These are phyloP conservation scores for Asterionellopsis glacialis DNA, from an alignment of 108 stramenopile species.

Conservation along the genomic window DNA sequence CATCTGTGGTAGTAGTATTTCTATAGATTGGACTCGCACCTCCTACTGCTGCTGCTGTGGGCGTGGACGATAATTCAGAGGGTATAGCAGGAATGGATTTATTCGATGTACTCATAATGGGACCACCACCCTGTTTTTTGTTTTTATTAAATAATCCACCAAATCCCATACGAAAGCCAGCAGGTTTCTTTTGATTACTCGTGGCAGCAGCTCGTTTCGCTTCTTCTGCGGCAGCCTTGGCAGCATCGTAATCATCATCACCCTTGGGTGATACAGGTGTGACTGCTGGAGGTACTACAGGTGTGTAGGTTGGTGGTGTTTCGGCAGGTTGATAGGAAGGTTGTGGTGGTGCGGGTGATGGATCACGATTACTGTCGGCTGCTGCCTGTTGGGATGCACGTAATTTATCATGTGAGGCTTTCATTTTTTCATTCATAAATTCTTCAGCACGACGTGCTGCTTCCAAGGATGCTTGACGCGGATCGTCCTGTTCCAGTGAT, in stretches of 20 bases:
- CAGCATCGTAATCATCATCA: neutral
- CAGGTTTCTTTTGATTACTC: neutral
- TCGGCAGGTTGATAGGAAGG: neutral
- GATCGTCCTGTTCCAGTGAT: neutral
- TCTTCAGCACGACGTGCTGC: conserved; percentile 31
- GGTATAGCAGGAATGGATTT: neutral
- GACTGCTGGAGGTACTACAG: no score
- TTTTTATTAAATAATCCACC: neutral
- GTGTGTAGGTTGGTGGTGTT: neutral
- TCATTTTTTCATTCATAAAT: conserved; percentile 35
- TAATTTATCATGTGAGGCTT: conserved; percentile 1
- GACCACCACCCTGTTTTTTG: neutral
- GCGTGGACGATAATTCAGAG: neutral
- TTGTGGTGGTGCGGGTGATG: neutral
- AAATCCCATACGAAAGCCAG: neutral
- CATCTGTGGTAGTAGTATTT: neutral
- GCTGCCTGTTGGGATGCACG: conserved; percentile 28
- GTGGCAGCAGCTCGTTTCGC: neutral
- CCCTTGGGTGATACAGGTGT: neutral
- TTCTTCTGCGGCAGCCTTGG: conserved; percentile 4
- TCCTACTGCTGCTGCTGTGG: neutral
- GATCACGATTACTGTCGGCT: conserved; percentile 3
- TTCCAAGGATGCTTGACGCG: conserved; percentile 4
- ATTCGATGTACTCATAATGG: neutral
- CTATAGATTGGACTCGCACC: neutral